phyloP scores from a whole-genome alignment of 2,329 filamentous ascomycete genomes.

The Paecilomyces fulvus region DNA sequence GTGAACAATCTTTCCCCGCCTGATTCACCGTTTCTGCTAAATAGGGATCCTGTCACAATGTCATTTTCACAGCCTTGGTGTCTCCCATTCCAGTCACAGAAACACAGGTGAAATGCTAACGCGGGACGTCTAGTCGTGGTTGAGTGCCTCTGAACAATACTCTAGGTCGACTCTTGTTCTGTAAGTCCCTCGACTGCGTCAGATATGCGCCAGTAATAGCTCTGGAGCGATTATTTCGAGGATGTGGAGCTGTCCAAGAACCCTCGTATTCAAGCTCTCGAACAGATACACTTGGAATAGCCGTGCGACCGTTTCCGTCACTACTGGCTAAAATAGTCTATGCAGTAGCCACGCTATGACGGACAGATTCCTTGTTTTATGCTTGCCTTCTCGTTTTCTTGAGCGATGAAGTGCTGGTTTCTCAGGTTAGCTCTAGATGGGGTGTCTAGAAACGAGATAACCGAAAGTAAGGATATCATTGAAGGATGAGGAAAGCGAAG shows the following conservation, averaged over 20 bases:
- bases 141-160: not conserved
- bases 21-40: not conserved
- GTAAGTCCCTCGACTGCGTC: not conserved
- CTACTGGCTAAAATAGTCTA: not conserved
- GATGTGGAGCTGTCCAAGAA: not conserved
- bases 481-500: not conserved
- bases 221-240: not conserved
- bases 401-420: not conserved
- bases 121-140: not conserved
- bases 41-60: not conserved
- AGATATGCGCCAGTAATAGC: not conserved
- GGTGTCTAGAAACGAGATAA: not conserved
- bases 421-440: not conserved
- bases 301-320: not conserved
- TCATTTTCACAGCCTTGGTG: not conserved
- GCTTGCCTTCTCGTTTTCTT: not conserved
- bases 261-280: not conserved
- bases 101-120: not conserved
- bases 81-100: not conserved
- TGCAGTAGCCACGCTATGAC: not conserved
- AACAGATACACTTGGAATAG: not conserved
- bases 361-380: not conserved
- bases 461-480: not conserved
- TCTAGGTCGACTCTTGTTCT: not conserved
- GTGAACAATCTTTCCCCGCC: not conserved